phyloP scores from a whole-genome alignment of 768 basidiomycete species.

The Polyporus arcularius region DNA sequence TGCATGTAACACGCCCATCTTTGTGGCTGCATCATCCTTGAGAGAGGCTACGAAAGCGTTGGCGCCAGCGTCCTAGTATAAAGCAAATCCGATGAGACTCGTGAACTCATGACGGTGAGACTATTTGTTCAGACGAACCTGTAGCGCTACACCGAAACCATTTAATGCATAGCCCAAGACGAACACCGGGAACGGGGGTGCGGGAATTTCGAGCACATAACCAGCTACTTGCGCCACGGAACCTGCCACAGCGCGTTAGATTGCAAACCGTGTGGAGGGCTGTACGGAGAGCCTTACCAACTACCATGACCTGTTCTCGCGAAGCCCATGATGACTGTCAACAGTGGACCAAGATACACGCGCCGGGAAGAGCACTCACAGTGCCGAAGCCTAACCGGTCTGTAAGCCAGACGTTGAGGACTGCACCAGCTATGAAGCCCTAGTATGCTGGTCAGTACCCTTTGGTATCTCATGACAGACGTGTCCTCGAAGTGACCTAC shows the following conservation, averaged over 20 bases:
- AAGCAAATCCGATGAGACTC: too few species aligned
- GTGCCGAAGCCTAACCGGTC: constrained; percentile 50
- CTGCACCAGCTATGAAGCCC: constrained; percentile 51
- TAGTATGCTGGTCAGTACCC: constrained; percentile 26
- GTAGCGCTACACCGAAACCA: constrained; percentile 53
- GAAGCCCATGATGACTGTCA: not conserved
- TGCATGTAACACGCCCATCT: constrained; percentile 72
- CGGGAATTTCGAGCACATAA: constrained; percentile 54
- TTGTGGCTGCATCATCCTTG: constrained; percentile 53
- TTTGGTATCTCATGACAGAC: not conserved
- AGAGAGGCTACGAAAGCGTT: constrained; percentile 69
- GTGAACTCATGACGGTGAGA: not conserved
- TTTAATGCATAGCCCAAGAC: constrained; percentile 48
- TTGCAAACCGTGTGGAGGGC: not conserved
- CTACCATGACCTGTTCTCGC: constrained; percentile 36
- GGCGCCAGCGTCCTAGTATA: constrained; percentile 63
- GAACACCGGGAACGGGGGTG: constrained; percentile 66
- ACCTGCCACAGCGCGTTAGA: constrained; percentile 34
- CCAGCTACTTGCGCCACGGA: constrained; percentile 53
- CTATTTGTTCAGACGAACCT: constrained; percentile 29
- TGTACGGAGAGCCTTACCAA: constrained; percentile 29
- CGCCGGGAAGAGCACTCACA: constrained; percentile 27
- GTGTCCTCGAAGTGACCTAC: constrained; percentile 28
- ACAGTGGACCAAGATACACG: not conserved
- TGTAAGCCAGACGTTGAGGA: constrained; percentile 48